phyloP scores from a whole-genome alignment of 2,329 filamentous ascomycete species.

The Trichoderma brevicompactum region DNA sequence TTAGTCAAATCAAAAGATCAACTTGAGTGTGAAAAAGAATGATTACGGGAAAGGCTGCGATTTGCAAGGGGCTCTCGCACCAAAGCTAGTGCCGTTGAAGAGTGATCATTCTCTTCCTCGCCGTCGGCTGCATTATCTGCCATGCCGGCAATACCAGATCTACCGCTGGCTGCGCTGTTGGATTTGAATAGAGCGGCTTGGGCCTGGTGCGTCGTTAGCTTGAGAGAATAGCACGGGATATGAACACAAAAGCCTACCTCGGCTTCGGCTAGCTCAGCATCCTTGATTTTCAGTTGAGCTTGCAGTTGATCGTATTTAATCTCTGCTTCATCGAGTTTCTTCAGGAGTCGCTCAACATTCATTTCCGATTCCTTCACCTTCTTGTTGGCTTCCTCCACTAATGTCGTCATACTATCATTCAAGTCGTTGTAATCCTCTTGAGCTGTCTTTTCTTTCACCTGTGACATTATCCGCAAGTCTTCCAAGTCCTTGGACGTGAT shows the following conservation, averaged over 20 bases:
- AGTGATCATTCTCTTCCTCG: constrained; percentile 63
- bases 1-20: constrained; percentile 35
- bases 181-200: constrained; percentile 49
- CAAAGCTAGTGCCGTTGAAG: constrained; percentile 68
- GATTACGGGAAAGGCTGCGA: constrained; percentile 38
- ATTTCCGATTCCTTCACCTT: constrained; percentile 58
- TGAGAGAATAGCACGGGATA: background rate
- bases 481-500: constrained; percentile 59
- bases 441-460: constrained; percentile 58
- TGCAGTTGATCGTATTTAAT: constrained; percentile 56
- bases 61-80: constrained; percentile 61
- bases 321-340: constrained; percentile 53
- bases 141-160: constrained; percentile 46
- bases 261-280: constrained; percentile 65
- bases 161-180: constrained; percentile 53
- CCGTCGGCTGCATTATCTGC: constrained; percentile 54
- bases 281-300: constrained; percentile 64
- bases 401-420: constrained; percentile 63
- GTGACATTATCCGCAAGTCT: constrained; percentile 55
- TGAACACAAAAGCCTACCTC: constrained; percentile 49
- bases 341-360: constrained; percentile 52
- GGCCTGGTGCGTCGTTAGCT: constrained; percentile 43
- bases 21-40: constrained; percentile 31
- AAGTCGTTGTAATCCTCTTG: constrained; percentile 66
- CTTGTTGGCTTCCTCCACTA: constrained; percentile 62